Evolutionary conservation across 75 land plant genomes (phyloP), one percentile per base, ranked within the genome.

Genomic region (Cupressus sempervirens): DNA sequence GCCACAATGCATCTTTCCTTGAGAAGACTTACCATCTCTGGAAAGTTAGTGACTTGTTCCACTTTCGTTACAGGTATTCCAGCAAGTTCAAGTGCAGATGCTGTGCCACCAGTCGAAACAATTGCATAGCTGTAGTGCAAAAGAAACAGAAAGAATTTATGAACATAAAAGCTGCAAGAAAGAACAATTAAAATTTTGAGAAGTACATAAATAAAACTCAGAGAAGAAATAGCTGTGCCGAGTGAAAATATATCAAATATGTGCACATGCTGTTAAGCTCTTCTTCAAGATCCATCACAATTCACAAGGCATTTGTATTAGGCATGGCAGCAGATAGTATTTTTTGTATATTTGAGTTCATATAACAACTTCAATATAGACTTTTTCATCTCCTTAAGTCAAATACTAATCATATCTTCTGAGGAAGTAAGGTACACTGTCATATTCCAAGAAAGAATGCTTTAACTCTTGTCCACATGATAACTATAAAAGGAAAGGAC

Each of bases 41-140:
- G 99, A 80, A 97, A 97, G 68, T 81, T 45, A 3, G 99, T 97
- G 82, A 97, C 76, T 65, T 94, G 86, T 76, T 97, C 99, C 54
- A 97, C 99, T 85, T 90, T 93, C 12, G 94, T 95, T 8, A 97
- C 99, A 76, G 91, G 68, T 45, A 92, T 87, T 18, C 96, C 97
- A 77, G 92, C 86, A 56, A 84, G 82, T 83, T 95, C 96, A 67
- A 97, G 85, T 72, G 94, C 87, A 62, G 92, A 68, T 73, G 99
- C 94, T 56, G 99, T 97, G 35, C 99, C 99, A 85, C 99, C 99
- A 84, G 99, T 97, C 48, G 99, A 95, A 77, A 97, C 91, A 87
- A 95, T 88, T 18, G 92, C 84, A 68, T 89, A 95, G 13, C 97
- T 96, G 84, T 58, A 84, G 36, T 20, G 45, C 6, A 79, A 45